These are phyloP conservation scores for Neonectria coccinea DNA, from an alignment of 2,329 filamentous ascomycete genomes.

Conservation along the genomic window DNA sequence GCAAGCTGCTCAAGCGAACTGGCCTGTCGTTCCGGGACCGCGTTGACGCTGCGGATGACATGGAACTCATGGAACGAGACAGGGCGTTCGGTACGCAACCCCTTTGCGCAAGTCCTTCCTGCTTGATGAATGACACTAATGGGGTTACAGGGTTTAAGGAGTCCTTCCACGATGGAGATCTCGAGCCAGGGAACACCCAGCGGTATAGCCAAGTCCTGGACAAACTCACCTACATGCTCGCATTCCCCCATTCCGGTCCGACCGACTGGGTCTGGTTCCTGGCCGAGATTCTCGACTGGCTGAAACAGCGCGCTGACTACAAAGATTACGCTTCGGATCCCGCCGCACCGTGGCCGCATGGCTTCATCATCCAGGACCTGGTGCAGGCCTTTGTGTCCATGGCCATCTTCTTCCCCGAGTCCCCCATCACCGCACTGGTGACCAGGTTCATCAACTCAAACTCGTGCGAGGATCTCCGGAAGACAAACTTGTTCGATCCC, in stretches of 20 bases:
- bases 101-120: fast-evolving
- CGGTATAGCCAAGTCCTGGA: constrained; percentile 36
- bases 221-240: constrained; percentile 36
- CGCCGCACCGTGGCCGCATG: constrained; percentile 39
- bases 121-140: neutral
- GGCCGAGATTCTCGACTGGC: constrained; percentile 40
- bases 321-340: constrained; percentile 34
- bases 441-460: constrained; percentile 38
- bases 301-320: constrained; percentile 34
- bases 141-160: constrained; percentile 39
- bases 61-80: constrained; percentile 45
- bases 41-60: constrained; percentile 23
- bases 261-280: constrained; percentile 44
- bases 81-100: constrained; percentile 37
- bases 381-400: constrained; percentile 40
- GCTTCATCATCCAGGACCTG: constrained; percentile 43
- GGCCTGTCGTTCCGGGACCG: constrained; percentile 24
- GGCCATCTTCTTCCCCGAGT: constrained; percentile 46
- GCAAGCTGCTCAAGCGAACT: constrained; percentile 27
- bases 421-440: constrained; percentile 13
- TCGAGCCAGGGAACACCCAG: constrained; percentile 41
- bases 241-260: constrained; percentile 15
- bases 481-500: constrained; percentile 39
- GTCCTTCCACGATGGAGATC: constrained; percentile 44
- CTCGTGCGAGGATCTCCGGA: constrained; percentile 30